Percentiles rank a stretch among this genome's conserved stretches.
Conservation (phyloP, 768 basidiomycete species). For the Crucibulum laeve region DNA sequence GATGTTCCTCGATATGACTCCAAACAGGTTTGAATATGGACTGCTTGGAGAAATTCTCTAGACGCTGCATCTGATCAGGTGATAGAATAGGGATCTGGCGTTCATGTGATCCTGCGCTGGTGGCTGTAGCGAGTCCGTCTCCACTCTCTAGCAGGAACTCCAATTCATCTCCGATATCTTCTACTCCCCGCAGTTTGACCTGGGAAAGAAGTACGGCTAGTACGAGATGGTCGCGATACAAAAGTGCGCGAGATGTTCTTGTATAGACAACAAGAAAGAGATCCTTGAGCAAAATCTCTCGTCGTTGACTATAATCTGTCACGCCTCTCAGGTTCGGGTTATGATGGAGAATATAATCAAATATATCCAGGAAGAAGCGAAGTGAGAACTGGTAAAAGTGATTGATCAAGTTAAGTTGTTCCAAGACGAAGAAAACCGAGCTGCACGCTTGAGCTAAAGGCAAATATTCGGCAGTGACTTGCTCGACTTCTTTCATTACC, state of each 20-base stretch:
- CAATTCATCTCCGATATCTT: slow-evolving; percentile 79
- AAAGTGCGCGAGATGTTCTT: slow-evolving; percentile 84
- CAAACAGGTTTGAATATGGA: slow-evolving; percentile 76
- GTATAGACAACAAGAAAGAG: slow-evolving; percentile 87
- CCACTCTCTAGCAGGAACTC: slow-evolving; percentile 92
- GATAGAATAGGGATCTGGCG: slow-evolving; percentile 47
- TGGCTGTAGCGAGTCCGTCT: slow-evolving; percentile 46
- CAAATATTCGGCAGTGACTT: slow-evolving; percentile 91
- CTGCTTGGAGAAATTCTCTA: slow-evolving; percentile 69
- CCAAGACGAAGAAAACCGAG: slow-evolving; percentile 93
- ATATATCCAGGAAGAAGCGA: slow-evolving; percentile 97
- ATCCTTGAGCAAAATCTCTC: slow-evolving; percentile 79
- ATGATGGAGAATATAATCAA: slow-evolving; percentile 88
- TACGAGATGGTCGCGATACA: slow-evolving; percentile 88
- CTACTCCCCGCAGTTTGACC: slow-evolving; percentile 76
- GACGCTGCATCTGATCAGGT: slow-evolving; percentile 62
- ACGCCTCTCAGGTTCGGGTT: slow-evolving; percentile 87
- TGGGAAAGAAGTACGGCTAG: slow-evolving; percentile 88
- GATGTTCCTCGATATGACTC: slow-evolving; percentile 52
- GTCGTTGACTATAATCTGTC: slow-evolving; percentile 66
- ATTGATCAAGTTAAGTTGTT: slow-evolving; percentile 89
- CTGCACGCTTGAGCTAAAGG: slow-evolving; percentile 96
- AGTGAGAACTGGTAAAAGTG: slow-evolving; percentile 99
- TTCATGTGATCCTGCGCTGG: slow-evolving; percentile 22
- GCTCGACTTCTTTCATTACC: slow-evolving; percentile 94